Conservation (phyloP, 2,329 filamentous ascomycete species). For the Hypoxylon sp. region DNA sequence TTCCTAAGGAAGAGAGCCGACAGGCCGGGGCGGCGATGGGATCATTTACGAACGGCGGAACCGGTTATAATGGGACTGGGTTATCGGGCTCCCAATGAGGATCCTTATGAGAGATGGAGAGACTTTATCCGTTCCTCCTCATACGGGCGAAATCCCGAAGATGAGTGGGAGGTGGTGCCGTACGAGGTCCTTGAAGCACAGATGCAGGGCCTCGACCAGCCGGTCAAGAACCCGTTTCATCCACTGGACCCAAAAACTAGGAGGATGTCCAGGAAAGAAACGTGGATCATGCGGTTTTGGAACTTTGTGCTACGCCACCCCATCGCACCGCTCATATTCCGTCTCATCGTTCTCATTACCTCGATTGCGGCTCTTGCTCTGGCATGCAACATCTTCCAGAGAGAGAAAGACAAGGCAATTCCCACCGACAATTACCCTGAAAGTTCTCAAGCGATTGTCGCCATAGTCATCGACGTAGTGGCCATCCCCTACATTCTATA, state of each 20-base stretch:
- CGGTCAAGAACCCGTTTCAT: slow-evolving; percentile 56
- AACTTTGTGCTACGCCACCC: slow-evolving; percentile 80
- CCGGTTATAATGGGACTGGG: slow-evolving; percentile 68
- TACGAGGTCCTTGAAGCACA: slow-evolving; percentile 55
- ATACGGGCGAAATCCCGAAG: slow-evolving; percentile 62
- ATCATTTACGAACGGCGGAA: slow-evolving; percentile 69
- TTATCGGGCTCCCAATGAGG: slow-evolving; percentile 57
- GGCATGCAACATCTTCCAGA: slow-evolving; percentile 77
- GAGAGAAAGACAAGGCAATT: slow-evolving; percentile 57
- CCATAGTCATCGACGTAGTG: slow-evolving; percentile 87
- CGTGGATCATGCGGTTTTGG: slow-evolving; percentile 69
- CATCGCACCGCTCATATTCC: slow-evolving; percentile 86
- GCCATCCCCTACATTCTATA: slow-evolving; percentile 92
- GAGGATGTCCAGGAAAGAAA: slow-evolving; percentile 52
- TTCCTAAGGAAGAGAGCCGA: slow-evolving; percentile 61
- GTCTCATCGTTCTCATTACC: slow-evolving; percentile 84
- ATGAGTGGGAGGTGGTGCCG: slow-evolving; percentile 63
- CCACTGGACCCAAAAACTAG: slow-evolving; percentile 54
- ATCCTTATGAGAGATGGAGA: slow-evolving; percentile 62
- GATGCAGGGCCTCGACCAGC: slow-evolving; percentile 56
- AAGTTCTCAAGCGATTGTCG: slow-evolving; percentile 85
- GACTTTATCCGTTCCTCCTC: slow-evolving; percentile 66
- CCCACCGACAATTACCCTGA: slow-evolving; percentile 62
- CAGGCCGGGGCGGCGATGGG: slow-evolving; percentile 67
- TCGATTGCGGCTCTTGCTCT: slow-evolving; percentile 85